These are phyloP conservation scores for Halophytophthora polymorphica DNA, from an alignment of 352 stramenopile genomes.

Conservation along the genomic window DNA sequence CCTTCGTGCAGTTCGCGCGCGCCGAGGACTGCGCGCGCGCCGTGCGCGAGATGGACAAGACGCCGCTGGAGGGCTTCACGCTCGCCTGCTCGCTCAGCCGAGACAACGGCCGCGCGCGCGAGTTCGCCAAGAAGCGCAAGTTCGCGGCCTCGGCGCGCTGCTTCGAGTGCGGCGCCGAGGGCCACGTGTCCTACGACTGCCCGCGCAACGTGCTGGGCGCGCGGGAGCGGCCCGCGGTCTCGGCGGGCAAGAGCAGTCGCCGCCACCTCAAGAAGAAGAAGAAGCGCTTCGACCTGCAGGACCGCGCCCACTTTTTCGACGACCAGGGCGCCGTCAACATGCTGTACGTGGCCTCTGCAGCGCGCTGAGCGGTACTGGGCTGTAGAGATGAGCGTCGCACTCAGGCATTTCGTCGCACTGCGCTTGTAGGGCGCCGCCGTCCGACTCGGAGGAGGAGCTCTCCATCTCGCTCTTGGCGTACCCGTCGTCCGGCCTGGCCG, in stretches of 20 bases:
- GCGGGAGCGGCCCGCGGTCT: conserved; percentile 50
- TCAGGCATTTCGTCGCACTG: conserved; percentile 13
- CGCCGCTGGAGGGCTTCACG: conserved; percentile 55
- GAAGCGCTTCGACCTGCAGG: conserved; percentile 55
- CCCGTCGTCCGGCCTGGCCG: conserved; percentile 16
- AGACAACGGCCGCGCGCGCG: conserved; percentile 75
- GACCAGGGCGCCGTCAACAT: conserved; percentile 57
- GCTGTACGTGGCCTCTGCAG: conserved; percentile 38
- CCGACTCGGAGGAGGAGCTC: conserved; percentile 51
- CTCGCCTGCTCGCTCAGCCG: conserved; percentile 62
- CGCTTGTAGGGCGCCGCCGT: conserved; percentile 39
- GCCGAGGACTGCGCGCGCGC: conserved; percentile 53
- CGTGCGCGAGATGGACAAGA: conserved; percentile 56
- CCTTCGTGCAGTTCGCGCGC: conserved; percentile 85
- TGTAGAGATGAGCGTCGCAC: conserved; percentile 9
- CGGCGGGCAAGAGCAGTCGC: conserved; percentile 43
- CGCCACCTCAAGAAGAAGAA: conserved; percentile 64
- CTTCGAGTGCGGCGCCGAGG: conserved; percentile 79
- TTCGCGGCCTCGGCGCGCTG: conserved; percentile 62
- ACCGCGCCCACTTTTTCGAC: conserved; percentile 69
- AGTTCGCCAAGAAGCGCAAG: conserved; percentile 83
- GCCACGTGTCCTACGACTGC: conserved; percentile 84
- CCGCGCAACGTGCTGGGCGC: conserved; percentile 77
- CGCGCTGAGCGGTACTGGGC: not conserved
- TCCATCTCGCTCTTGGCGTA: conserved; percentile 73